Evolutionary conservation across 169 alveolate species (phyloP).

Genomic region (Miamiensis avidus): DNA sequence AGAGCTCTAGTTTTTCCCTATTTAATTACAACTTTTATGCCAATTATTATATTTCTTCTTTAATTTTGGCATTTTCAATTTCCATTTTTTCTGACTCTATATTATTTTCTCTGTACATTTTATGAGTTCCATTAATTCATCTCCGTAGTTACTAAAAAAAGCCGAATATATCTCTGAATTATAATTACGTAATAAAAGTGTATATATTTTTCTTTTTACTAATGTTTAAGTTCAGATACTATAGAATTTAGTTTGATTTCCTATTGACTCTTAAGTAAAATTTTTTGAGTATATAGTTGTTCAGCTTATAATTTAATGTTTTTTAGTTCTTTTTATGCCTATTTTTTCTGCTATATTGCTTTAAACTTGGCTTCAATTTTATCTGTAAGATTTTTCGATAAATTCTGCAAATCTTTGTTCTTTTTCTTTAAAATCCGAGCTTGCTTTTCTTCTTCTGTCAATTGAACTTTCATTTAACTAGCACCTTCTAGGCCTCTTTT

Average conservation of each 20-base stretch:
- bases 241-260: not conserved
- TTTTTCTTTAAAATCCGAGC: too few species aligned
- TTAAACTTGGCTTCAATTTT: not conserved
- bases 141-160: not conserved
- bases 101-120: not conserved
- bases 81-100: not conserved
- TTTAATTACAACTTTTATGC: not conserved
- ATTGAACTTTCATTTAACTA: not conserved
- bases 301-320: not conserved
- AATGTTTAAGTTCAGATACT: too few species aligned
- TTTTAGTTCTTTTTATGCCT: not conserved
- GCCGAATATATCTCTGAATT: too few species aligned
- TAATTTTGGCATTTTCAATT: not conserved
- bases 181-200: too few species aligned
- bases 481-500: not conserved
- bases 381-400: not conserved
- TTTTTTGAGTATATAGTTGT: not conserved
- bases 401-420: not conserved
- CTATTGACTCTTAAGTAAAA: not conserved
- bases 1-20: not conserved
- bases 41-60: not conserved
- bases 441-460: not conserved
- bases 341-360: not conserved
- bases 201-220: not conserved
- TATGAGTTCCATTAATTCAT: not conserved